Percentiles rank a stretch among this genome's conserved stretches.
Conservation (phyloP, 768 basidiomycete species). For the Collybia sp. region DNA sequence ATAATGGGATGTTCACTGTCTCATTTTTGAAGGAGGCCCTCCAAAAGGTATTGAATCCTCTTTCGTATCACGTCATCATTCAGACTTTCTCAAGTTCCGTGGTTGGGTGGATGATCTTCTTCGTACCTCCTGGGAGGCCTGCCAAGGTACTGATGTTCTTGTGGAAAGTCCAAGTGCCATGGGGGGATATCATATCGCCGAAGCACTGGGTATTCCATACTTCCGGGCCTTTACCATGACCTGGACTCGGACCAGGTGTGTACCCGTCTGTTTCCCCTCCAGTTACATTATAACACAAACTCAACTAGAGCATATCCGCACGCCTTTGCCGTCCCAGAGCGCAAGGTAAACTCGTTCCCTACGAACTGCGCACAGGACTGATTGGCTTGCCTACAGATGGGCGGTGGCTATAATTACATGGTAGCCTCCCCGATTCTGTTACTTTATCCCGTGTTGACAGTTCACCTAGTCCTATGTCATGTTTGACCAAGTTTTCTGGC, state of each 20-base stretch:
- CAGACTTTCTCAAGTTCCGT: conserved; percentile 62
- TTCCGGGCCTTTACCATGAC: conserved; percentile 98
- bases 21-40: conserved; percentile 91
- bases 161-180: conserved; percentile 97
- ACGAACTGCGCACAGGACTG: not conserved
- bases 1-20: conserved; percentile 97
- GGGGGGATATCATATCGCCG: conserved; percentile 96
- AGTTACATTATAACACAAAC: conserved; percentile 2
- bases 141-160: conserved; percentile 89
- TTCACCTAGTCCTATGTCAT: conserved; percentile 77
- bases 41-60: conserved; percentile 53
- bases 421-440: conserved; percentile 31
- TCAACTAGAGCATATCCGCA: conserved; percentile 83
- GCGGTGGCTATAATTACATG: conserved; percentile 98
- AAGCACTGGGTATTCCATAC: conserved; percentile 90
- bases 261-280: not conserved
- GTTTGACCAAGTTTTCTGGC: conserved; percentile 99
- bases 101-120: conserved; percentile 97
- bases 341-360: conserved; percentile 49
- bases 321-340: conserved; percentile 96
- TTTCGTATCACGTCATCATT: conserved; percentile 3
- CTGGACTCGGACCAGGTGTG: conserved; percentile 86
- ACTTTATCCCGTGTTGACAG: conserved; percentile 3
- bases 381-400: conserved; percentile 59
- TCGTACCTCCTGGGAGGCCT: conserved; percentile 93